Conservation (phyloP, 768 basidiomycete species). For the Pleurotus giganteus region DNA sequence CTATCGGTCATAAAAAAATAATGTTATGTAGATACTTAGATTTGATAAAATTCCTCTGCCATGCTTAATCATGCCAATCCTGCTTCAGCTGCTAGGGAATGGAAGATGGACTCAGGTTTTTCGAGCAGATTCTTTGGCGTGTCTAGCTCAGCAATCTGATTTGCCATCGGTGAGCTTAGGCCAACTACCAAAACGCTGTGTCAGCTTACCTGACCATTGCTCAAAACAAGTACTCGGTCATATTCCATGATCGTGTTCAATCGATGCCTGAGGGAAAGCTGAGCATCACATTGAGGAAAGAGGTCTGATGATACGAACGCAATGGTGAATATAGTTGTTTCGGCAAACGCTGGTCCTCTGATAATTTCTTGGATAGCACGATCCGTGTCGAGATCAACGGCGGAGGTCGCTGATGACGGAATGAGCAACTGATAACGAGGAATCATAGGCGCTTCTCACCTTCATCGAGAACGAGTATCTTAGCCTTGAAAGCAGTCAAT, state of each 20-base stretch:
- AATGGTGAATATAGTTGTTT: conserved; percentile 84
- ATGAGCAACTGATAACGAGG: conserved; percentile 9
- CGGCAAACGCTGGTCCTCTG: conserved; percentile 69
- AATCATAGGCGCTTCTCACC: conserved; percentile 35
- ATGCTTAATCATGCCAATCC: not conserved
- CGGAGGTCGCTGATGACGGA: conserved; percentile 64
- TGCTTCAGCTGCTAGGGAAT: not conserved
- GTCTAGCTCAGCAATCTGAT: conserved; percentile 31
- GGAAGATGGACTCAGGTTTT: conserved; percentile 53
- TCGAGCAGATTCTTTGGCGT: conserved; percentile 60
- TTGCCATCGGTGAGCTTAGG: conserved; percentile 5
- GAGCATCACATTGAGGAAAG: conserved; percentile 1
- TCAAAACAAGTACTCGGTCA: conserved; percentile 79
- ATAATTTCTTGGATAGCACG: conserved; percentile 87
- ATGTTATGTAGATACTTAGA: no score
- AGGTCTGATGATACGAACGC: conserved; percentile 50
- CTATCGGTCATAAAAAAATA: no score
- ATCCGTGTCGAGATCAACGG: conserved; percentile 90
- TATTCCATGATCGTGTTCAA: conserved; percentile 85
- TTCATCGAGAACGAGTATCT: conserved; percentile 92
- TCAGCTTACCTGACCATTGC: conserved; percentile 60
- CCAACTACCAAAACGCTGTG: not conserved
- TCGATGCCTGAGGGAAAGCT: conserved; percentile 51
- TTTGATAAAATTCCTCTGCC: not conserved
- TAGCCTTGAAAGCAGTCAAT: conserved; percentile 46